phyloP scores from a whole-genome alignment of 164 flowering plant species.

The Amborella trichopoda region DNA sequence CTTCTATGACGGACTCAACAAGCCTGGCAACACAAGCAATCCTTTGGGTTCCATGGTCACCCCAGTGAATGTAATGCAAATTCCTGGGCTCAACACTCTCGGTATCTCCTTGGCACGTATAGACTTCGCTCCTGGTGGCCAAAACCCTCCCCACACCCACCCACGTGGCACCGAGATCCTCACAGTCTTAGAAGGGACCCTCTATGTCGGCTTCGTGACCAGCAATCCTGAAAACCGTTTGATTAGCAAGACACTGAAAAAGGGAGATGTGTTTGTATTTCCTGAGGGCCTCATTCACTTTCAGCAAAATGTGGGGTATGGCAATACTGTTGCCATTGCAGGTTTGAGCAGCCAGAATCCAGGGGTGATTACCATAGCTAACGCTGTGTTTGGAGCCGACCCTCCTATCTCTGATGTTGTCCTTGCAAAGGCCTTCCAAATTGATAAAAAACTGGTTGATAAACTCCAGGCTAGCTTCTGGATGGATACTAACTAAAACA shows the following conservation, averaged over 20 bases:
- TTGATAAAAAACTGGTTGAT: too few species aligned
- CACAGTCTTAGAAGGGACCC: constrained; percentile 11
- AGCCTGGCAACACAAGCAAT: constrained; percentile 7
- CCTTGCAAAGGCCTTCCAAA: constrained; percentile 7
- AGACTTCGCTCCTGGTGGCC: constrained; percentile 10
- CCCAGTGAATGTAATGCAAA: constrained; percentile 4
- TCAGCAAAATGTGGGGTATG: too few species aligned
- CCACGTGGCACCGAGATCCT: constrained; percentile 16
- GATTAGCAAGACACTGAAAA: constrained; percentile 7
- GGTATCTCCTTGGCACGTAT: constrained; percentile 14
- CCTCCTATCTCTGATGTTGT: constrained; percentile 2
- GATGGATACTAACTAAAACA: too few species aligned
- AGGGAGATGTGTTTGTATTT: constrained; percentile 16
- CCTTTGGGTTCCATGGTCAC: constrained; percentile 8
- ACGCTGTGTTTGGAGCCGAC: too few species aligned
- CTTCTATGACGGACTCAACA: constrained; percentile 7
- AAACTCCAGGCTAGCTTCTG: too few species aligned
- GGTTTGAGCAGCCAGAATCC: too few species aligned
- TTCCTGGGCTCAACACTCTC: constrained; percentile 15
- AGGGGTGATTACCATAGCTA: too few species aligned
- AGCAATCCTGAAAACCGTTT: constrained; percentile 9
- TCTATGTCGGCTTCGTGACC: constrained; percentile 13
- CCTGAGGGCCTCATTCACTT: constrained; percentile 11
- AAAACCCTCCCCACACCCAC: constrained; percentile 14
- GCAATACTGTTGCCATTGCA: too few species aligned